Base-by-base conservation (phyloP, 1,284 basidiomycete genomes). In the Moesziomyces parantarcticus region DNA sequence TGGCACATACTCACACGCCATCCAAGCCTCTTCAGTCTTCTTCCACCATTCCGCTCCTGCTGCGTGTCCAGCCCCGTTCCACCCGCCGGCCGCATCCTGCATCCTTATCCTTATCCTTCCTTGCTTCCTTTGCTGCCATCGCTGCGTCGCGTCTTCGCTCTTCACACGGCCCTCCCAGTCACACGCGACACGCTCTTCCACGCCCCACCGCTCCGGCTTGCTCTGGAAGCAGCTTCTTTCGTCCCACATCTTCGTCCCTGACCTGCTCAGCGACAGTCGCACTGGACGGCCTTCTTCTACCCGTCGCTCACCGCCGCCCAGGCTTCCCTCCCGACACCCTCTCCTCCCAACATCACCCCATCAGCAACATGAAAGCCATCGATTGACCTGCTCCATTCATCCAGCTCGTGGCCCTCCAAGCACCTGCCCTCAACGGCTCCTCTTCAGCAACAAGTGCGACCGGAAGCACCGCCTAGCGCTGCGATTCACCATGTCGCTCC, bases 401-500 rank as follows among this genome's bases (percentile, higher is more conserved):
- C 36, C 36, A 39, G 14, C 36, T 39, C 36, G 1, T 39, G 7
- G 36, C 16, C 36, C 36, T 8, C 5, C 36, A 39, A 18, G 18
- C 29, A 18, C 16, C 36, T 18, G 36, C 36, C 36, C 36, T 39
- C 36, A 39, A 39, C 36, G 36, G 36, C 36, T 39, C 18, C 36
- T 5, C 7, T 8, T 3, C 36, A 18, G 36, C 36, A 39, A 16
- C 34, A 3, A 9, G 8, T 36, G 5, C 34, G 13, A 36, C 34
- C 13, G 34, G 14, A 9, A 3, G 34, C 36, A 18, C 18, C 14
- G 36, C 36, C 36, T 3, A 39, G 36, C 22, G n/a, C 45, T 23
- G 10, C 22, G 11, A 32, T 22, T 13, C 57, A 47, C 44, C 43
- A 78, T 77, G 80, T 80, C 78, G 39, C 65, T 78, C 43, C 70